Conservation (phyloP, 2,329 filamentous ascomycete species). For the Phoma sp. region DNA sequence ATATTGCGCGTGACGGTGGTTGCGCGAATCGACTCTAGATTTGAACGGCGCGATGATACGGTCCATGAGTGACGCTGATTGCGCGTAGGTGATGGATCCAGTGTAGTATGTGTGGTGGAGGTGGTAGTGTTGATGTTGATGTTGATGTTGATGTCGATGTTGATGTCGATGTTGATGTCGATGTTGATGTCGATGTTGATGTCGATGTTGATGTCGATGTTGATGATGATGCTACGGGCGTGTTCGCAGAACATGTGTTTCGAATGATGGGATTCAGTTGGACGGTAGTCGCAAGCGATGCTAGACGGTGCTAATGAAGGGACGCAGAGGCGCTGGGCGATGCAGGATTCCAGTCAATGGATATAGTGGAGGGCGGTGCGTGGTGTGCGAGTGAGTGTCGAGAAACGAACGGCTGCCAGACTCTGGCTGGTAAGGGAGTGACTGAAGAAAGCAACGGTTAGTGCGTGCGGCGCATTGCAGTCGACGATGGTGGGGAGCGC, state of each 20-base stretch:
- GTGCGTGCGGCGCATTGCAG: not conserved
- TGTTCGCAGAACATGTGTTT: constrained; percentile 33
- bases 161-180: constrained; percentile 24
- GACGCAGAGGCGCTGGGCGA: constrained; percentile 37
- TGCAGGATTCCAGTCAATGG: constrained; percentile 48
- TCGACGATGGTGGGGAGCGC: not conserved
- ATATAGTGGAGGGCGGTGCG: constrained; percentile 23
- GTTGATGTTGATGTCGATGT: constrained; percentile 16
- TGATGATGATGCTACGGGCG: constrained; percentile 4
- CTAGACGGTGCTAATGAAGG: constrained; percentile 35
- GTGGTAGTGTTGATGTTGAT: constrained; percentile 34
- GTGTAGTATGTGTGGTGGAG: constrained; percentile 2
- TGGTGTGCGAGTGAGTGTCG: constrained; percentile 37
- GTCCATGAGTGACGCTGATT: constrained; percentile 41
- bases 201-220: constrained; percentile 26
- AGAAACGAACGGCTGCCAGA: constrained; percentile 53
- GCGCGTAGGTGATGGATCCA: constrained; percentile 27
- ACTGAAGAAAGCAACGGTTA: constrained; percentile 6
- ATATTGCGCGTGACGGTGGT: constrained; percentile 28
- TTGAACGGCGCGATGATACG: constrained; percentile 26
- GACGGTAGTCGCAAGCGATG: constrained; percentile 25
- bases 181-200: constrained; percentile 27
- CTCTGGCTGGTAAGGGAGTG: constrained; percentile 35
- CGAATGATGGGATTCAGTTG: constrained; percentile 39
- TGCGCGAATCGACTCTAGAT: constrained; percentile 35